These are phyloP conservation scores for Acacia melanoxylon DNA, from an alignment of 306 rosid species.

Conservation along the genomic window DNA sequence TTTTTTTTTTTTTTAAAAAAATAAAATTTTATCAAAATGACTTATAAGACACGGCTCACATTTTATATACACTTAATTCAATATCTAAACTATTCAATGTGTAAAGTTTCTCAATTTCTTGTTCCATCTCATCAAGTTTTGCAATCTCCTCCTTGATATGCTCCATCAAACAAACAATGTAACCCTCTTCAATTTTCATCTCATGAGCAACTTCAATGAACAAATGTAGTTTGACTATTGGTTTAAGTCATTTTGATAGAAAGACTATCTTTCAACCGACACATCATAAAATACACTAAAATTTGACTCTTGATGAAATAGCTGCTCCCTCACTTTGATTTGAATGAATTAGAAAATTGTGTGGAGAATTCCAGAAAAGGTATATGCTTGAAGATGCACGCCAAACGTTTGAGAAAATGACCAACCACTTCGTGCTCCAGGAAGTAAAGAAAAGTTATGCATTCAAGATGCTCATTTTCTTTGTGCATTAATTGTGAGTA, in stretches of 20 bases:
- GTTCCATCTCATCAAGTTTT: conserved; percentile 11
- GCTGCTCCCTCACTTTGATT: background rate
- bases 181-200: conserved; percentile 13
- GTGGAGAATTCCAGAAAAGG: conserved; percentile 43
- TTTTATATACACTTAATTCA: no score
- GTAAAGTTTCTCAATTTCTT: conserved; percentile 10
- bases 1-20: no score
- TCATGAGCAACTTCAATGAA: conserved; percentile 9
- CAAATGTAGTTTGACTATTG: background rate
- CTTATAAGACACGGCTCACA: no score
- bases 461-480: no score
- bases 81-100: no score
- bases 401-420: conserved; percentile 63
- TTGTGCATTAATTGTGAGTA: background rate
- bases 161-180: background rate
- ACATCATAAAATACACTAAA: no score
- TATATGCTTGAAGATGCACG: conserved; percentile 44
- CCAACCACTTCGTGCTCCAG: conserved; percentile 48
- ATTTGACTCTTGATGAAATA: no score
- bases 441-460: conserved; percentile 24
- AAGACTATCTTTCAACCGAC: no score
- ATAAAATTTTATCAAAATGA: no score
- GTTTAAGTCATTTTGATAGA: no score
- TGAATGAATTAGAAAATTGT: conserved; percentile 55
- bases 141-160: conserved; percentile 26